Percentiles rank a stretch among this genome's conserved stretches.
These are phyloP conservation scores for Pseudonitzschia multistriata DNA, from an alignment of 108 stramenopile species.

Conservation along the genomic window DNA sequence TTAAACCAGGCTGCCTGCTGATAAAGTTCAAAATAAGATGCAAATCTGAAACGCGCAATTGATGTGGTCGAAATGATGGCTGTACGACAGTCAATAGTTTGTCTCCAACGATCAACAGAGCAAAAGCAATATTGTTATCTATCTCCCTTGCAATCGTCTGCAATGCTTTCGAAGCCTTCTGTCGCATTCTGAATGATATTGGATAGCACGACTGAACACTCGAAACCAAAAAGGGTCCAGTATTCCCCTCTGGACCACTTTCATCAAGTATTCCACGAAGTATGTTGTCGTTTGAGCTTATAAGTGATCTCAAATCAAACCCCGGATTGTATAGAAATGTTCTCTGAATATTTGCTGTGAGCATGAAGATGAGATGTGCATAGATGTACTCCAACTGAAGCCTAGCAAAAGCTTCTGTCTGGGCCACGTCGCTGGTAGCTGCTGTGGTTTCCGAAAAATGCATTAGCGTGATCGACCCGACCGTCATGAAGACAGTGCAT, in stretches of 20 bases:
- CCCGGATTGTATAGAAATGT: constrained; percentile 52
- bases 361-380: constrained; percentile 61
- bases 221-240: constrained; percentile 51
- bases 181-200: constrained; percentile 60
- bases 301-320: constrained; percentile 60
- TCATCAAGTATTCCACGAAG: constrained; percentile 22
- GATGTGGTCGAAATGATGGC: constrained; percentile 54
- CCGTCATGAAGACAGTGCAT: constrained; percentile 59
- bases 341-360: constrained; percentile 68
- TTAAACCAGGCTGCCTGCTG: constrained; percentile 46
- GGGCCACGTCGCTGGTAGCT: constrained; percentile 4
- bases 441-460: constrained; percentile 32
- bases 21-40: constrained; percentile 68
- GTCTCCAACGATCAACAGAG: constrained; percentile 53
- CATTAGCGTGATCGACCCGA: constrained; percentile 66
- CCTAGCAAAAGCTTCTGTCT: constrained; percentile 53
- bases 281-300: constrained; percentile 42
- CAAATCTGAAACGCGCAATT: constrained; percentile 67
- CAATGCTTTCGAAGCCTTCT: constrained; percentile 44
- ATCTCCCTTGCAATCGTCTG: constrained; percentile 21
- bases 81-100: constrained; percentile 62
- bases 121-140: constrained; percentile 50
- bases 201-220: constrained; percentile 63
- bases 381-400: constrained; percentile 76
- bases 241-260: constrained; percentile 22